These are phyloP conservation scores for Candida railenensis DNA, from an alignment of 805 yeast species.

Conservation along the genomic window DNA sequence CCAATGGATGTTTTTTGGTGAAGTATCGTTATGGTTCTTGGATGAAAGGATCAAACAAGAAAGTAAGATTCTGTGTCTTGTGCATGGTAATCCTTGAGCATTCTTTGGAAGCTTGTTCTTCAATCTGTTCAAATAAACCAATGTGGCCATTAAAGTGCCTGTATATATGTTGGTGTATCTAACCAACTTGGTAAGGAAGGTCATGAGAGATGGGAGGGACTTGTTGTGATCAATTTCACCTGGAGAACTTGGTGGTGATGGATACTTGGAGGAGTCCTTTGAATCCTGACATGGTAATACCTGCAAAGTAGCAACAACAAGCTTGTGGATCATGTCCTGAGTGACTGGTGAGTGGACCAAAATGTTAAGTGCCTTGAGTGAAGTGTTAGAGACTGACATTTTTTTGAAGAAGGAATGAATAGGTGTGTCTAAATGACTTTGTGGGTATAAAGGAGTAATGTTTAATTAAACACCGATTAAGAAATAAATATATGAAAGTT, in stretches of 20 bases:
- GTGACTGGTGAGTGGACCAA: slow-evolving; percentile 67
- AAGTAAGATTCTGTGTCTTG: slow-evolving; percentile 73
- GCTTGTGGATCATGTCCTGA: slow-evolving; percentile 69
- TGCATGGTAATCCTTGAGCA: slow-evolving; percentile 76
- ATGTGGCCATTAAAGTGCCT: slow-evolving; percentile 72
- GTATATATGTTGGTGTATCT: slow-evolving; percentile 78
- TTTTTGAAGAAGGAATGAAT: not conserved
- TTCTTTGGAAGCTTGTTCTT: slow-evolving; percentile 62
- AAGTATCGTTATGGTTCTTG: slow-evolving; percentile 73
- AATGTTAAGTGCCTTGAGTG: slow-evolving; percentile 53
- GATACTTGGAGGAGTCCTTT: slow-evolving; percentile 28
- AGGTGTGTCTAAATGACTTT: no score
- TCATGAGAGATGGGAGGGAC: slow-evolving; percentile 67
- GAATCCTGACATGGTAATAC: slow-evolving; percentile 60
- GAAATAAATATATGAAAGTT: no score
- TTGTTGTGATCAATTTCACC: slow-evolving; percentile 27
- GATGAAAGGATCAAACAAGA: slow-evolving; percentile 73
- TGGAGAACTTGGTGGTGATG: slow-evolving; percentile 19
- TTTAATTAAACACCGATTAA: no score
- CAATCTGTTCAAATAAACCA: slow-evolving; percentile 64
- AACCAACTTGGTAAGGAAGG: slow-evolving; percentile 69
- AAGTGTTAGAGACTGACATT: slow-evolving; percentile 22
- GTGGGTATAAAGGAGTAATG: no score
- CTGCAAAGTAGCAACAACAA: slow-evolving; percentile 65
- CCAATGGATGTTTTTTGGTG: slow-evolving; percentile 81